These are phyloP conservation scores for Trypanosoma boissoni DNA, from an alignment of 208 protist species.

Conservation along the genomic window DNA sequence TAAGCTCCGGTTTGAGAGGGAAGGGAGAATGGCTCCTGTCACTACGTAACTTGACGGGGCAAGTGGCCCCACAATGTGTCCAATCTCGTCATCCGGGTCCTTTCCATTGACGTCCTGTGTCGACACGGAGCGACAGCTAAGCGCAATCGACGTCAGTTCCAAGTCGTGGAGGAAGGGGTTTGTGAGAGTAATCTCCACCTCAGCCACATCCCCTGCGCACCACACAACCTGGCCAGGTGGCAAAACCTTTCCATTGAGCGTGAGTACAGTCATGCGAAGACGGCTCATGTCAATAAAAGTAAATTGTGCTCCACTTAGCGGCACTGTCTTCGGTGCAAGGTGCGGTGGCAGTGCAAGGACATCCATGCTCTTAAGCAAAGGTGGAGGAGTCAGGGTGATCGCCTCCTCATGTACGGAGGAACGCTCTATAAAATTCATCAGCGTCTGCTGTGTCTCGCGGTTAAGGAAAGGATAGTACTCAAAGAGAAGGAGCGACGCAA, in stretches of 20 bases:
- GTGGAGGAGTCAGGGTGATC: slow-evolving; percentile 28
- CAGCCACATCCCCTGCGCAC: slow-evolving; percentile 75
- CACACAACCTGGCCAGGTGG: slow-evolving; percentile 69
- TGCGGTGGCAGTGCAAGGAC: slow-evolving; percentile 69
- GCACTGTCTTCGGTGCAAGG: slow-evolving; percentile 75
- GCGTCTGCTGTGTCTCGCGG: slow-evolving; percentile 34
- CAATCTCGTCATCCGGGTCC: not conserved
- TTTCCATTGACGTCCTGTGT: slow-evolving; percentile 9
- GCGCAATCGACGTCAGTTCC: slow-evolving; percentile 42
- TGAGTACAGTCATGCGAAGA: slow-evolving; percentile 80
- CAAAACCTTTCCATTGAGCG: slow-evolving; percentile 73
- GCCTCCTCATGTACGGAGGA: slow-evolving; percentile 31
- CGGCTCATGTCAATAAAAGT: slow-evolving; percentile 87
- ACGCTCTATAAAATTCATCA: slow-evolving; percentile 36
- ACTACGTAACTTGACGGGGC: slow-evolving; percentile 68
- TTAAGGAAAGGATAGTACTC: slow-evolving; percentile 54
- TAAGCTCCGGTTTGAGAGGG: slow-evolving; percentile 42
- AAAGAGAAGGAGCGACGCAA: slow-evolving; percentile 75
- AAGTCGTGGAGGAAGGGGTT: slow-evolving; percentile 65
- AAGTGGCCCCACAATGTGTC: slow-evolving; percentile 18
- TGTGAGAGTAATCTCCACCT: slow-evolving; percentile 62
- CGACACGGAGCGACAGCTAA: slow-evolving; percentile 40
- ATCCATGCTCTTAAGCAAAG: slow-evolving; percentile 71
- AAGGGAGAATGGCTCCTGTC: slow-evolving; percentile 43
- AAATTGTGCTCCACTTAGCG: slow-evolving; percentile 78